Evolutionary conservation across 192 early-diverging fungal genomes (phyloP).

Genomic region (Coemansia erecta): DNA sequence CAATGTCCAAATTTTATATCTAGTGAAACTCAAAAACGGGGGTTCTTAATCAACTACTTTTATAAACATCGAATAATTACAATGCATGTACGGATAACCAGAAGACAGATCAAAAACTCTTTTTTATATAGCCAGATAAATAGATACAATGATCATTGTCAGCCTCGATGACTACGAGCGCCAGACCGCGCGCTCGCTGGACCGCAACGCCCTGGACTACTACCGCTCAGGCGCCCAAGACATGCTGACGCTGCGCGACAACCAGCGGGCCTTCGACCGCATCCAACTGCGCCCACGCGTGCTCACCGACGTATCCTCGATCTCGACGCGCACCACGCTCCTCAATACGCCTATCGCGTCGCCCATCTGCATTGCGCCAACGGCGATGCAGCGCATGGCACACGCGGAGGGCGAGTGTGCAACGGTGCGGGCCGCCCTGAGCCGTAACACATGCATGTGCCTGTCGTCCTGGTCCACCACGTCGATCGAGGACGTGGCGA

Average conservation of each 20-base stretch:
- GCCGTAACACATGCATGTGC: conserved; percentile 45
- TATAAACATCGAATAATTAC: no score
- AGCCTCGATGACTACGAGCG: conserved; percentile 52
- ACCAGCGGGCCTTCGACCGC: conserved; percentile 50
- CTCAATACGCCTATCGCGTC: conserved; percentile 54
- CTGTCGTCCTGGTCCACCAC: conserved; percentile 66
- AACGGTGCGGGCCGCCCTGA: conserved; percentile 53
- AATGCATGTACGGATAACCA: no score
- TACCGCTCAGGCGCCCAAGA: conserved; percentile 56
- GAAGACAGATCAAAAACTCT: no score
- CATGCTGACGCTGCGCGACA: conserved; percentile 50
- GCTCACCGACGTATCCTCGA: conserved; percentile 64
- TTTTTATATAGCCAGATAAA: no score
- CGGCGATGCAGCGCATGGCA: conserved; percentile 74
- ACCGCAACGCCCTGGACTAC: conserved; percentile 52
- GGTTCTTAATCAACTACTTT: no score
- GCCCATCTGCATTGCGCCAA: conserved; percentile 78
- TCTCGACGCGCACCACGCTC: conserved; percentile 61
- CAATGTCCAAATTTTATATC: no score
- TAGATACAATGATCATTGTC: conserved; percentile 13
- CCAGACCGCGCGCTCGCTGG: conserved; percentile 24
- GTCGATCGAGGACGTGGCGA: conserved; percentile 62
- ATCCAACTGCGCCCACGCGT: conserved; percentile 60
- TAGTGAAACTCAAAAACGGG: no score
- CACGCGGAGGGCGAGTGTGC: conserved; percentile 67